Evolutionary conservation across 2,329 filamentous ascomycete species (phyloP).

Genomic region (Claviceps paspali): DNA sequence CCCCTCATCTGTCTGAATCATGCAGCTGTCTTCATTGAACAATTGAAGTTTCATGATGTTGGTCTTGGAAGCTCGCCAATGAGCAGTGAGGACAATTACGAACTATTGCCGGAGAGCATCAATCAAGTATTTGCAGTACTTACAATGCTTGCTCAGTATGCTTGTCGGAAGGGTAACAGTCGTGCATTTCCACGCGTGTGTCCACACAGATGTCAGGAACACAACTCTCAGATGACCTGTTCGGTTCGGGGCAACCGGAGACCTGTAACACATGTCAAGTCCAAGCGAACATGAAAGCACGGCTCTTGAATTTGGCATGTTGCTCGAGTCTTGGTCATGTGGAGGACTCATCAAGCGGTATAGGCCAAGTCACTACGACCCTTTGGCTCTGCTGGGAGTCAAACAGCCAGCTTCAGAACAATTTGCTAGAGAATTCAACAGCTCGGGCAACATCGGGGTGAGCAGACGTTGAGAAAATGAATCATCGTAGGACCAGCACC

Average conservation of each 20-base stretch:
- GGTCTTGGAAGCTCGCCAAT: not conserved
- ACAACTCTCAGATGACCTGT: not conserved
- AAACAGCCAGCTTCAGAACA: not conserved
- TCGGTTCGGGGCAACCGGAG: not conserved
- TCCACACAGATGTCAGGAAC: too few relatives aligned
- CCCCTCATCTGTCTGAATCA: too few relatives aligned
- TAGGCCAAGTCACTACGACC: not conserved
- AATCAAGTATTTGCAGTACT: not conserved
- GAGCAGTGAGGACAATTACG: not conserved
- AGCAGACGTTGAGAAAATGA: not conserved
- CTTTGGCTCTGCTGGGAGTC: not conserved
- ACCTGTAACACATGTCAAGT: not conserved
- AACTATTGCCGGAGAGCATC: not conserved
- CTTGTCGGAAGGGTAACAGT: too few relatives aligned
- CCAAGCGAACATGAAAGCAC: not conserved
- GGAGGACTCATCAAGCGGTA: not conserved
- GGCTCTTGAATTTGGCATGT: not conserved
- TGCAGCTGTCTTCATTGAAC: not conserved
- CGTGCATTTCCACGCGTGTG: too few relatives aligned
- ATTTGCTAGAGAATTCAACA: too few relatives aligned
- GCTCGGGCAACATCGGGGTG: too few relatives aligned
- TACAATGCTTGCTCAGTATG: conserved; percentile 1
- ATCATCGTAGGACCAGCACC: not conserved
- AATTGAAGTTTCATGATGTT: not conserved
- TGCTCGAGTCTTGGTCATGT: not conserved